A percentile compares a stretch with the other conserved stretches of the same genome.
These are phyloP conservation scores for Rhodamnia argentea DNA, from an alignment of 345 rosid species.

Conservation along the genomic window DNA sequence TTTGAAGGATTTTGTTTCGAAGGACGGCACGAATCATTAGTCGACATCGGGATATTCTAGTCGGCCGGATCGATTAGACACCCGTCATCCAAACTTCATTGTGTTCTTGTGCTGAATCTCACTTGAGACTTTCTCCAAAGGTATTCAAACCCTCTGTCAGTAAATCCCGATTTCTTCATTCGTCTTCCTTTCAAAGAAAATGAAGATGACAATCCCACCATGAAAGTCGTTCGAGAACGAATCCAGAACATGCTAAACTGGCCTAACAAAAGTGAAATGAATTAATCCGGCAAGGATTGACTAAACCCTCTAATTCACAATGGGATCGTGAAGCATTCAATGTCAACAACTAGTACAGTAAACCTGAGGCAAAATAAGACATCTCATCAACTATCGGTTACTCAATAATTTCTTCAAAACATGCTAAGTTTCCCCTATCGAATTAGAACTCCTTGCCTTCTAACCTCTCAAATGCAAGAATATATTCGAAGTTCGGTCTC, in stretches of 20 bases:
- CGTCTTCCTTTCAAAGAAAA: neutral
- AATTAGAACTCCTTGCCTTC: neutral
- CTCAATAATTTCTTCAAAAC: neutral
- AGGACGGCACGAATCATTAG: too few relatives aligned
- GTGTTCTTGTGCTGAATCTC: too few relatives aligned
- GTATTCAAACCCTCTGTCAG: neutral
- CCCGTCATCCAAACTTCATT: too few relatives aligned
- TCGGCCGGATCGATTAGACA: too few relatives aligned
- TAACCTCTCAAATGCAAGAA: neutral
- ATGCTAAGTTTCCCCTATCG: neutral
- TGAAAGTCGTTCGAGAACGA: neutral
- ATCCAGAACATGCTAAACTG: neutral
- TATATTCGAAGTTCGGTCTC: neutral
- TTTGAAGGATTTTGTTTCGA: too few relatives aligned
- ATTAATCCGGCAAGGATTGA: neutral
- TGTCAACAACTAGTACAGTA: neutral
- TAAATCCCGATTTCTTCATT: neutral
- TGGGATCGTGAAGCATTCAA: neutral
- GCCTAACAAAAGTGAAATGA: neutral
- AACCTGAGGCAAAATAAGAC: neutral
- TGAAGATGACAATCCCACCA: fast-evolving
- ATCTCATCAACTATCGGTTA: neutral
- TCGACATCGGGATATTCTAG: too few relatives aligned
- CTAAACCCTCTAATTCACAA: neutral
- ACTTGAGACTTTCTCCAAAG: neutral